A percentile compares a stretch with the other conserved stretches of the same genome.
phyloP scores from a whole-genome alignment of 805 yeast genomes.

The Barnettozyma botsteinii region DNA sequence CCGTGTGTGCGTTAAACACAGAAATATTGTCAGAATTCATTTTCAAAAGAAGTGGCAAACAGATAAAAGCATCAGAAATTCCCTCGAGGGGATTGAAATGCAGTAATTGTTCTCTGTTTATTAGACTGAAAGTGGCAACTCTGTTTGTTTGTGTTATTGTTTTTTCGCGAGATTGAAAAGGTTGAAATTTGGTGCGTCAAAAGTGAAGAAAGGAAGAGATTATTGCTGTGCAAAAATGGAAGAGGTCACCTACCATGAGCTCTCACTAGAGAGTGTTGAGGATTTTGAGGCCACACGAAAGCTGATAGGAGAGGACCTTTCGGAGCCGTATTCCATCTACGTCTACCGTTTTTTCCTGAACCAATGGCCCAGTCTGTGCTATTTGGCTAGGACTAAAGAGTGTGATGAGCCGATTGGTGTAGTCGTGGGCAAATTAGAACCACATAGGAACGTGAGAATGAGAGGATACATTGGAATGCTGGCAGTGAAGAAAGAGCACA shows the following conservation, averaged over 20 bases:
- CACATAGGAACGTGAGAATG: conserved; percentile 63
- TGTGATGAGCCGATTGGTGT: conserved; percentile 59
- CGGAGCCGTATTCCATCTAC: conserved; percentile 92
- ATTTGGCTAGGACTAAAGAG: conserved; percentile 44
- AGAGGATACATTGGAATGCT: conserved; percentile 97
- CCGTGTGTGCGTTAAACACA: conserved; percentile 39
- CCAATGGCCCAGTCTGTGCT: conserved; percentile 85
- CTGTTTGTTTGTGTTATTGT: neutral
- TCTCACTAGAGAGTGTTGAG: conserved; percentile 23
- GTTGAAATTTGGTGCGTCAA: too few species aligned
- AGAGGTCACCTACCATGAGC: conserved; percentile 19
- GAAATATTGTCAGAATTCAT: conserved; percentile 12
- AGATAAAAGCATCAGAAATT: too few species aligned
- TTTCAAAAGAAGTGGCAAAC: neutral
- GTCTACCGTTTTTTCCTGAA: conserved; percentile 87
- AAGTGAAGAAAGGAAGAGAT: neutral
- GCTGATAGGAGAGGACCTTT: conserved; percentile 66
- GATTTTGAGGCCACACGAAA: conserved; percentile 47
- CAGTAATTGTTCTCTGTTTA: too few species aligned
- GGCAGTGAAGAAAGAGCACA: conserved; percentile 64
- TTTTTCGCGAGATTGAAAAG: neutral
- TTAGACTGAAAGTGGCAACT: neutral
- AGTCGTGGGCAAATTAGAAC: conserved; percentile 74
- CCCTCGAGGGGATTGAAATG: too few species aligned
- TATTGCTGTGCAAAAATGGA: neutral